Conservation (phyloP, 495 filamentous ascomycete genomes). For the Rhypophila decipiens region DNA sequence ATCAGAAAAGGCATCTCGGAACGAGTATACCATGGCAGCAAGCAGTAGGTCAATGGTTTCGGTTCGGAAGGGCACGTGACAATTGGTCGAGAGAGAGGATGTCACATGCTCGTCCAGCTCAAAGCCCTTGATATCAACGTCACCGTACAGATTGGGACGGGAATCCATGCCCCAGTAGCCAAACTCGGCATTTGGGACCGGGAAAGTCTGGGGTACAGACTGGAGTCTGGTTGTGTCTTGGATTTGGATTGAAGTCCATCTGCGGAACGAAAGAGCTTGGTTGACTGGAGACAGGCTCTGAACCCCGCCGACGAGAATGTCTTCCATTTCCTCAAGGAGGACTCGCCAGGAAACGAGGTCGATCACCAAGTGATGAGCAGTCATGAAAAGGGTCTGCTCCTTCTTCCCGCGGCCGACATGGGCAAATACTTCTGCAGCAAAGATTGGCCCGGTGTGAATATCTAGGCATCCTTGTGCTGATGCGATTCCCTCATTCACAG, state of each 20-base stretch:
- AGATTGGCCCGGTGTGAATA: slow-evolving; percentile 30
- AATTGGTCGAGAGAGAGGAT: slow-evolving; percentile 9
- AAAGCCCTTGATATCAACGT: slow-evolving; percentile 13
- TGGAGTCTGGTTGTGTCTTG: slow-evolving; percentile 2
- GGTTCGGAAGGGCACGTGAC: slow-evolving; percentile 23
- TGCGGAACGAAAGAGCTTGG: slow-evolving; percentile 42
- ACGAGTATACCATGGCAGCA: slow-evolving; percentile 25
- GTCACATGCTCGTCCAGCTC: slow-evolving; percentile 15
- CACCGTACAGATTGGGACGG: slow-evolving; percentile 20
- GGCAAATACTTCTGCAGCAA: slow-evolving; percentile 18
- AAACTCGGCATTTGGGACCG: slow-evolving; percentile 9
- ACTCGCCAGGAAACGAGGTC: slow-evolving; percentile 60
- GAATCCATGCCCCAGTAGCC: slow-evolving; percentile 26
- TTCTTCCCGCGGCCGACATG: slow-evolving; percentile 8
- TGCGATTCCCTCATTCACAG: slow-evolving; percentile 6
- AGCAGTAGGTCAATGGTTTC: slow-evolving; percentile 30
- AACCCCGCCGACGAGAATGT: slow-evolving; percentile 34
- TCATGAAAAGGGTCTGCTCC: slow-evolving; percentile 42
- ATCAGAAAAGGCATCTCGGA: slow-evolving; percentile 30
- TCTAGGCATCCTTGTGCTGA: slow-evolving; percentile 24
- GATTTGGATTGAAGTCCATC: slow-evolving; percentile 38
- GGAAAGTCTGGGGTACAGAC: not conserved
- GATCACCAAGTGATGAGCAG: slow-evolving; percentile 53
- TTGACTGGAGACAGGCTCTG: not conserved
- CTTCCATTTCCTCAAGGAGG: slow-evolving; percentile 53